These are phyloP conservation scores for Termitomyces sp. DNA, from an alignment of 768 basidiomycete genomes.

Conservation along the genomic window DNA sequence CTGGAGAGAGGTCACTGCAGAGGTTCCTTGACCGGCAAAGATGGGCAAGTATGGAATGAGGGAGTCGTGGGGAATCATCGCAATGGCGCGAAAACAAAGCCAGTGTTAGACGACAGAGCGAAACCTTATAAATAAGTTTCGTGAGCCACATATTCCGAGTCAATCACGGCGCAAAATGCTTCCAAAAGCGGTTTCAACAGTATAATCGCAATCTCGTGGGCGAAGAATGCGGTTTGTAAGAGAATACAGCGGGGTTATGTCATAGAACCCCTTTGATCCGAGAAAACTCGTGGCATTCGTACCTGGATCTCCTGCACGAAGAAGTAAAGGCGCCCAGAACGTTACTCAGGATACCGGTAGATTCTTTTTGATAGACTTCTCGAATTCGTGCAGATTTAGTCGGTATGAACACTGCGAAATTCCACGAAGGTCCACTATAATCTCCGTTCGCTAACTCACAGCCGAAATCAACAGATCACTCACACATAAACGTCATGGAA, in stretches of 20 bases:
- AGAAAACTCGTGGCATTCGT: slow-evolving; percentile 11
- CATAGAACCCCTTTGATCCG: slow-evolving; percentile 4
- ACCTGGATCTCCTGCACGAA: slow-evolving; percentile 13
- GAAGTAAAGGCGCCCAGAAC: slow-evolving; percentile 4
- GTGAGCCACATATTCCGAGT: slow-evolving; percentile 13
- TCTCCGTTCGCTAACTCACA: slow-evolving; percentile 9
- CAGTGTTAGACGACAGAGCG: slow-evolving; percentile 2
- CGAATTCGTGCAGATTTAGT: neutral
- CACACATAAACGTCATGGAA: neutral
- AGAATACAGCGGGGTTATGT: slow-evolving; percentile 14
- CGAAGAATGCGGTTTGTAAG: slow-evolving; percentile 8
- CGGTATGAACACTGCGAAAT: neutral
- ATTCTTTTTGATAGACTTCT: neutral
- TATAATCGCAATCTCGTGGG: slow-evolving; percentile 13
- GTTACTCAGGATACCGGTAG: neutral
- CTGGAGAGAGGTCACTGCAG: slow-evolving; percentile 22
- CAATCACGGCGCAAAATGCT: slow-evolving; percentile 8
- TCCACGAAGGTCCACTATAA: slow-evolving; percentile 8
- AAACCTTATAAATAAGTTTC: slow-evolving; percentile 13
- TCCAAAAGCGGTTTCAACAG: slow-evolving; percentile 14
- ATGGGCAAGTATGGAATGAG: slow-evolving; percentile 34
- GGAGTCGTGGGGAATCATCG: slow-evolving; percentile 5
- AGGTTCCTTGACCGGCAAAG: slow-evolving; percentile 53
- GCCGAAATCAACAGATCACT: neutral
- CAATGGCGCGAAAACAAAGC: neutral